phyloP scores from a whole-genome alignment of 169 alveolate genomes.

The Miamiensis avidus region DNA sequence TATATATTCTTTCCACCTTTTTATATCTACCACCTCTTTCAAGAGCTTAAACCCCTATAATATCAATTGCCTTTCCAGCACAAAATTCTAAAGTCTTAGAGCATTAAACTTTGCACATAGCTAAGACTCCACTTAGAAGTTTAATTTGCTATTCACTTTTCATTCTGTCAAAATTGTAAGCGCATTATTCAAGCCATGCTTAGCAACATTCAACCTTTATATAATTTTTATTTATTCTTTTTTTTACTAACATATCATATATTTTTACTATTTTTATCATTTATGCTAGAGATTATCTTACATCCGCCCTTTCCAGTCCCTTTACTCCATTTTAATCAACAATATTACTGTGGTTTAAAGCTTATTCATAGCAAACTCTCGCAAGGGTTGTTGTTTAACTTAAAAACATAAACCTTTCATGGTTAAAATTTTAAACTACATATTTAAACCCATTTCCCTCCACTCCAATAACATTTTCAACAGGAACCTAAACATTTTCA shows the following conservation, averaged over 20 bases:
- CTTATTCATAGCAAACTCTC: slow-evolving; percentile 46
- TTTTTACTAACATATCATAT: too few relatives aligned
- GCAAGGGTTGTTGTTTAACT: slow-evolving; percentile 27
- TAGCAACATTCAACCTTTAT: slow-evolving; percentile 42
- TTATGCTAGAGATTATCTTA: not conserved
- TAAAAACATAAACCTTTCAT: slow-evolving; percentile 11
- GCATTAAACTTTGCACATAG: not conserved
- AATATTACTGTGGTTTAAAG: not conserved
- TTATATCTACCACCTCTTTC: not conserved
- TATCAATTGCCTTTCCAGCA: not conserved
- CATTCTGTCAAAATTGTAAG: not conserved
- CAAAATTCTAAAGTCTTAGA: not conserved
- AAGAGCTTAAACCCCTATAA: not conserved
- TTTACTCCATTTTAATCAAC: not conserved
- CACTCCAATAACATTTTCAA: slow-evolving; percentile 44
- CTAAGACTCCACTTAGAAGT: not conserved
- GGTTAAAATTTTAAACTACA: slow-evolving; percentile 42
- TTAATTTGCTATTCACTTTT: not conserved
- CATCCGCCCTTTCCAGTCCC: not conserved
- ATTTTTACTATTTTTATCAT: not conserved
- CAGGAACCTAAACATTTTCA: slow-evolving; percentile 48
- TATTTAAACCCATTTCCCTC: slow-evolving; percentile 41
- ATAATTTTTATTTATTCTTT: not conserved
- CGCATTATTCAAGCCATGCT: not conserved
- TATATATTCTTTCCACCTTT: not conserved